A percentile compares a stretch with the other conserved stretches of the same genome.
Evolutionary conservation across 176 grass and related monocot species (phyloP).

Genomic region (Miscanthus lutarioriparius): DNA sequence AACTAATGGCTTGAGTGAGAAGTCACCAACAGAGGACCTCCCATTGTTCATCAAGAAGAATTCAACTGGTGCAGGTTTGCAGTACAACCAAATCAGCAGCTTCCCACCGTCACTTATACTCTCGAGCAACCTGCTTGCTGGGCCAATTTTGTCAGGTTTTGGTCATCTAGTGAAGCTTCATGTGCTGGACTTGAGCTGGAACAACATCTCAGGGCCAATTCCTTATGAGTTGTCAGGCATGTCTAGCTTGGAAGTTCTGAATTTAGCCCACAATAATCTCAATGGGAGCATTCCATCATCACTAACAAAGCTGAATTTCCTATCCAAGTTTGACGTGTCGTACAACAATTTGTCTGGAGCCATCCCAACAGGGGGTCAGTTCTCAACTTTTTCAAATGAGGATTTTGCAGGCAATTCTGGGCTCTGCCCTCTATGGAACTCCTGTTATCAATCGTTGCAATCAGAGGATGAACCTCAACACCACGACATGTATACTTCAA

Average conservation of each 20-base stretch:
- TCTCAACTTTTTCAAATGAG: conserved; percentile 41
- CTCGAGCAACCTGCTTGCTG: conserved; percentile 36
- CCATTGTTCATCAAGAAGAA: conserved; percentile 48
- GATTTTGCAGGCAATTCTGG: conserved; percentile 47
- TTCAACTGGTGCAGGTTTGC: conserved; percentile 29
- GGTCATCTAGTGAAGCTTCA: conserved; percentile 40
- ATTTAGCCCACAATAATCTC: conserved; percentile 62
- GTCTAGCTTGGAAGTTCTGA: conserved; percentile 44
- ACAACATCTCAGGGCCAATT: conserved; percentile 59
- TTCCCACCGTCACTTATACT: conserved; percentile 59
- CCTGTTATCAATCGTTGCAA: not conserved
- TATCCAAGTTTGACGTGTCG: conserved; percentile 53
- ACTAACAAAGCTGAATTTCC: conserved; percentile 52
- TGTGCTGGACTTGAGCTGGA: conserved; percentile 56
- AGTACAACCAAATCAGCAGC: conserved; percentile 56
- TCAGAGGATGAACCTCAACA: not conserved
- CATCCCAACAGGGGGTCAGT: conserved; percentile 60
- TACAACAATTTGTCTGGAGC: conserved; percentile 51
- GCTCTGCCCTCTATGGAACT: conserved; percentile 5
- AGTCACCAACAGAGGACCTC: conserved; percentile 11
- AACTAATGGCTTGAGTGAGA: not conserved
- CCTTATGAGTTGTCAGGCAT: conserved; percentile 50
- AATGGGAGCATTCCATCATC: conserved; percentile 49
- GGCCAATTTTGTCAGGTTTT: conserved; percentile 41
- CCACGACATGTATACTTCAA: not conserved